Evolutionary conservation across 768 basidiomycete genomes (phyloP).

Genomic region (Dentipellis fragilis): DNA sequence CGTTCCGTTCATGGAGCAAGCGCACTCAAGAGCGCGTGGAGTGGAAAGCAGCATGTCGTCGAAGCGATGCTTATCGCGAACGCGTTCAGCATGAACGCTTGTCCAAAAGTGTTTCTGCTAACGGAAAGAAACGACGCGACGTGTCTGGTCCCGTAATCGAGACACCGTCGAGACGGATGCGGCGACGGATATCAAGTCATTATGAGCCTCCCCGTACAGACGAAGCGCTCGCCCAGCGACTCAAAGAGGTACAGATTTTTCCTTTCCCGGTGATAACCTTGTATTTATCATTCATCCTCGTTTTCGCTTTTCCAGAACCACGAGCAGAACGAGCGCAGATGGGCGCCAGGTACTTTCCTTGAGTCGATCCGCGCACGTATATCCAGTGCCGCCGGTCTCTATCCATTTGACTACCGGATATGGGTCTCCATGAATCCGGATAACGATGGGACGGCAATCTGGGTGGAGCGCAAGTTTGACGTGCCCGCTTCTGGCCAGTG

Average conservation of each 20-base stretch:
- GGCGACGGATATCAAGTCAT: conserved; percentile 28
- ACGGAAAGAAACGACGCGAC: conserved; percentile 19
- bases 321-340: conserved; percentile 59
- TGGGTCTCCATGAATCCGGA: conserved; percentile 74
- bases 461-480: conserved; percentile 70
- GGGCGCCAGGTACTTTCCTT: conserved; percentile 68
- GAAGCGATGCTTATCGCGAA: conserved; percentile 51
- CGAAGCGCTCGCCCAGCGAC: conserved; percentile 51
- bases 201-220: conserved; percentile 50
- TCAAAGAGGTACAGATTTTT: conserved; percentile 48
- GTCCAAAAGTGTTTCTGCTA: conserved; percentile 16
- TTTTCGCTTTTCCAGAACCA: conserved; percentile 41
- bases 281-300: background rate
- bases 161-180: conserved; percentile 20
- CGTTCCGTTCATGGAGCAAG: conserved; percentile 6
- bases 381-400: conserved; percentile 16
- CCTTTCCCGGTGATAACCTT: background rate
- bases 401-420: conserved; percentile 40
- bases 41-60: conserved; percentile 40
- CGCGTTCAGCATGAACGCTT: conserved; percentile 31
- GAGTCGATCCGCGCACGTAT: conserved; percentile 32
- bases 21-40: conserved; percentile 7
- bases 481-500: conserved; percentile 56
- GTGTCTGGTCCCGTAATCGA: conserved; percentile 14
- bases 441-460: conserved; percentile 68